These are phyloP conservation scores for Tuber microsphaerosporum DNA, from an alignment of 495 filamentous ascomycete genomes.

Conservation along the genomic window DNA sequence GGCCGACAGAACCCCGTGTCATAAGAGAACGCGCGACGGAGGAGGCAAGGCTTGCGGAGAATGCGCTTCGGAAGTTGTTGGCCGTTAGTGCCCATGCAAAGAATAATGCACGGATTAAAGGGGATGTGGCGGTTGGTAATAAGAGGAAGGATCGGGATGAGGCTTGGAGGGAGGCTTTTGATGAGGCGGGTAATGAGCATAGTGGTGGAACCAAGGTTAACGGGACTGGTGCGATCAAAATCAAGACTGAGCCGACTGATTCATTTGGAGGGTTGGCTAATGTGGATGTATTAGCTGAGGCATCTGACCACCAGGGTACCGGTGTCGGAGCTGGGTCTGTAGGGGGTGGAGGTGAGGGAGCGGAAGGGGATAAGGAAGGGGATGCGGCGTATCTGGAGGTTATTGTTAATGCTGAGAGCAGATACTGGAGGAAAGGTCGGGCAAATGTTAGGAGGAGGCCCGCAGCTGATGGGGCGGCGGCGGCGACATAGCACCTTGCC, in stretches of 20 bases:
- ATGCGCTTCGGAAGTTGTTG: slow-evolving; percentile 62
- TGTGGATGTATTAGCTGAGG: neutral
- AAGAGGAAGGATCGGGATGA: slow-evolving; percentile 41
- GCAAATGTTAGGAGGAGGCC: slow-evolving; percentile 18
- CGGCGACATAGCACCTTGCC: too few species aligned
- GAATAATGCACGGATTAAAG: slow-evolving; percentile 40
- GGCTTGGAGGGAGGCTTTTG: slow-evolving; percentile 43
- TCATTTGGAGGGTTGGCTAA: neutral
- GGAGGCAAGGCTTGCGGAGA: slow-evolving; percentile 65
- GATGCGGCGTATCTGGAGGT: slow-evolving; percentile 34
- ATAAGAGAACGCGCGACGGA: slow-evolving; percentile 67
- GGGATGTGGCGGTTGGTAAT: slow-evolving; percentile 41
- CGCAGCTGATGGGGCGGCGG: slow-evolving; percentile 19
- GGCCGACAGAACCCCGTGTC: slow-evolving; percentile 61
- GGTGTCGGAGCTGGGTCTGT: slow-evolving; percentile 10
- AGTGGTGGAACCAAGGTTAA: slow-evolving; percentile 17
- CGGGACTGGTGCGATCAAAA: slow-evolving; percentile 11
- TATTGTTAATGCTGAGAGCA: slow-evolving; percentile 45
- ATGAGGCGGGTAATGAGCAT: slow-evolving; percentile 19
- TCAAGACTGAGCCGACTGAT: slow-evolving; percentile 21
- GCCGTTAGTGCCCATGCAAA: slow-evolving; percentile 43
- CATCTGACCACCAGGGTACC: neutral
- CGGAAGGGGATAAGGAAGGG: slow-evolving; percentile 20
- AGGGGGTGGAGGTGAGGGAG: slow-evolving; percentile 12
- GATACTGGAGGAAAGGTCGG: slow-evolving; percentile 43